Conservation (phyloP, 441 rosid species). For the Euphorbia neoarborescens region DNA sequence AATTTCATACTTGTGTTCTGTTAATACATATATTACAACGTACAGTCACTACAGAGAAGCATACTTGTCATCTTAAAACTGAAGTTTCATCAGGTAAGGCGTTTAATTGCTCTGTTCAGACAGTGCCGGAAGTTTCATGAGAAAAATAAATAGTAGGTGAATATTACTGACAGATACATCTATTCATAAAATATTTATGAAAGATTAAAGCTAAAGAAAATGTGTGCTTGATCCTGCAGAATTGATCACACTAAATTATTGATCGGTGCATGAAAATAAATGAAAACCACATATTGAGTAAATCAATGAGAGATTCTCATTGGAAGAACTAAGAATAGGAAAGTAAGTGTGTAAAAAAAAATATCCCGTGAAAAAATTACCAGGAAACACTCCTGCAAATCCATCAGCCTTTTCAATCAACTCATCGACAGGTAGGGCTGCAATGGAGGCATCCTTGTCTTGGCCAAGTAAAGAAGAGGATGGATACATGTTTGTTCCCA, state of each 20-base stretch:
- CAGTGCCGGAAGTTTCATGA: background rate
- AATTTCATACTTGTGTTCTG: conserved; percentile 83
- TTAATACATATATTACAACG: conserved; percentile 1
- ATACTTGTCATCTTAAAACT: background rate
- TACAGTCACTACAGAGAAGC: background rate
- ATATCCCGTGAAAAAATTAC: conserved; percentile 22
- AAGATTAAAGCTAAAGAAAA: background rate
- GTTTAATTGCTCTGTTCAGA: background rate
- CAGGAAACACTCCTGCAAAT: conserved; percentile 88
- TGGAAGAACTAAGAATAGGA: background rate
- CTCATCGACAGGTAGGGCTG: conserved; percentile 69
- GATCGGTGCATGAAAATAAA: background rate
- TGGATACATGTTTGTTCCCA: conserved; percentile 93
- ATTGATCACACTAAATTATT: background rate
- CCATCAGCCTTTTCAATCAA: conserved; percentile 87
- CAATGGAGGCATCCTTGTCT: conserved; percentile 63
- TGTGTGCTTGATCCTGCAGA: no score
- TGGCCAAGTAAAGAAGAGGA: conserved; percentile 78
- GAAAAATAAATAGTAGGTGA: background rate
- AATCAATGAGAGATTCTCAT: background rate
- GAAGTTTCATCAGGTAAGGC: background rate
- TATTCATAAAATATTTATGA: no score
- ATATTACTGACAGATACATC: background rate
- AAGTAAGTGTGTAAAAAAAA: background rate
- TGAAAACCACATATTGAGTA: background rate